Conservation (phyloP, 192 early-diverging fungal species). For the Backusella tuberculispora region DNA sequence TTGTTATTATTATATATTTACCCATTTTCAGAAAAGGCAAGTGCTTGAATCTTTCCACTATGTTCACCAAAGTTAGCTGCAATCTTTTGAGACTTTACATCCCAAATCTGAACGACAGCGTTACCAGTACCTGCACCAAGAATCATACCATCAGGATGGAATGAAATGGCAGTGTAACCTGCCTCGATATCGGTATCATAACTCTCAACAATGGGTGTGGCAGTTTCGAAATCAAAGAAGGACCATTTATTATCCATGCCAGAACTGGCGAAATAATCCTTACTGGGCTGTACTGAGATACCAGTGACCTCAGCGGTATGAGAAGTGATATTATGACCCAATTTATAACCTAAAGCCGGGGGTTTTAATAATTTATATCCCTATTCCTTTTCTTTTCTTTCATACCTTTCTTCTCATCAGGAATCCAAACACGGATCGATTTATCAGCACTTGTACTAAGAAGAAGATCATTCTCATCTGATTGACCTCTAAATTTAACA, state of each 20-base stretch:
- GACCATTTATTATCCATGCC: slow-evolving; percentile 80
- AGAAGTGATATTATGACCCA: slow-evolving; percentile 60
- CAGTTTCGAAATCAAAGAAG: slow-evolving; percentile 74
- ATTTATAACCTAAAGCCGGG: slow-evolving; percentile 37
- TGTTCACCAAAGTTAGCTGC: slow-evolving; percentile 71
- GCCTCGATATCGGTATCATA: slow-evolving; percentile 37
- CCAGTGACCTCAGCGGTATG: slow-evolving; percentile 75
- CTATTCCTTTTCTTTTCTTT: slow-evolving; percentile 15
- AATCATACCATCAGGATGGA: slow-evolving; percentile 95
- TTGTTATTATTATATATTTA: not conserved
- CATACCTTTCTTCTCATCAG: slow-evolving; percentile 43
- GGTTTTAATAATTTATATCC: not conserved
- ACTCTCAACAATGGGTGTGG: slow-evolving; percentile 52
- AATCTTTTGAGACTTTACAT: slow-evolving; percentile 71
- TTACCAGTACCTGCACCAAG: slow-evolving; percentile 78
- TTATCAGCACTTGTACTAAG: slow-evolving; percentile 82
- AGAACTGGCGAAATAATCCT: slow-evolving; percentile 80
- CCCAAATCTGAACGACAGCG: slow-evolving; percentile 78
- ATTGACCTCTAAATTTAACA: slow-evolving; percentile 66
- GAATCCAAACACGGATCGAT: slow-evolving; percentile 75
- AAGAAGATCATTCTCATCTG: slow-evolving; percentile 53
- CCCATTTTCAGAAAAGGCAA: slow-evolving; percentile 94
- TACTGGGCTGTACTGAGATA: slow-evolving; percentile 81
- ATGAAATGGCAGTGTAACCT: slow-evolving; percentile 68
- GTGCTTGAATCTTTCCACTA: slow-evolving; percentile 64